phyloP scores from a whole-genome alignment of 2,329 filamentous ascomycete genomes.

The Phyllosticta capitalensis region DNA sequence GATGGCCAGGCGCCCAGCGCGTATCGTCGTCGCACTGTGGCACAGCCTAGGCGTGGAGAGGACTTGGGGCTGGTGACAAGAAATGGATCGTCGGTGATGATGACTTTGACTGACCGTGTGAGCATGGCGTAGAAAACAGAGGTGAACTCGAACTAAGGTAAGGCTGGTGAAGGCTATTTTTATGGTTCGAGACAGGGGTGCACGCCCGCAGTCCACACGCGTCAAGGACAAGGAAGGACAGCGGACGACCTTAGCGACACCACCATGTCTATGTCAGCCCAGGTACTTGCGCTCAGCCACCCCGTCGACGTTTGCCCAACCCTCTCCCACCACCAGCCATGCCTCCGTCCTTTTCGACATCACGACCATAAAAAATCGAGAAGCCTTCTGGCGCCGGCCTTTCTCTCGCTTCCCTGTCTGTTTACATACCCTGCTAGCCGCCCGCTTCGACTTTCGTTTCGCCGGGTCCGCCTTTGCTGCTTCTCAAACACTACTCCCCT shows the following conservation, averaged over 20 bases:
- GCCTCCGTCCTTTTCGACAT: neutral
- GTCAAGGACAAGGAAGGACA: neutral
- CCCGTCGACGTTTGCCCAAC: neutral
- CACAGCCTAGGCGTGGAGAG: neutral
- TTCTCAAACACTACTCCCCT: neutral
- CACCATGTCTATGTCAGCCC: neutral
- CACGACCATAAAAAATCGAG: neutral
- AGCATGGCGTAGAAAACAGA: neutral
- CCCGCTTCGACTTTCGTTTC: neutral
- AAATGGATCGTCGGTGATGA: neutral
- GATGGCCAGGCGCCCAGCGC: neutral
- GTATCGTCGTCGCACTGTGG: neutral
- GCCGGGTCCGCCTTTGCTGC: neutral
- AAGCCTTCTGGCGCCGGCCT: neutral
- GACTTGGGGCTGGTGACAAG: no score
- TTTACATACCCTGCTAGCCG: neutral
- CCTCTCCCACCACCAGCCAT: neutral
- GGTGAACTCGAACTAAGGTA: neutral
- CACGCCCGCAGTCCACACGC: neutral
- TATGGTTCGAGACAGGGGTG: neutral
- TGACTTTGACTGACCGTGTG: neutral
- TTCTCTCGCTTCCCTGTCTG: neutral
- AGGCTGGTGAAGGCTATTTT: neutral
- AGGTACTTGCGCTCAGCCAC: neutral
- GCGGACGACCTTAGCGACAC: neutral